Evolutionary conservation across 164 flowering plant species (phyloP).

Genomic region (Magnolia sinica): DNA sequence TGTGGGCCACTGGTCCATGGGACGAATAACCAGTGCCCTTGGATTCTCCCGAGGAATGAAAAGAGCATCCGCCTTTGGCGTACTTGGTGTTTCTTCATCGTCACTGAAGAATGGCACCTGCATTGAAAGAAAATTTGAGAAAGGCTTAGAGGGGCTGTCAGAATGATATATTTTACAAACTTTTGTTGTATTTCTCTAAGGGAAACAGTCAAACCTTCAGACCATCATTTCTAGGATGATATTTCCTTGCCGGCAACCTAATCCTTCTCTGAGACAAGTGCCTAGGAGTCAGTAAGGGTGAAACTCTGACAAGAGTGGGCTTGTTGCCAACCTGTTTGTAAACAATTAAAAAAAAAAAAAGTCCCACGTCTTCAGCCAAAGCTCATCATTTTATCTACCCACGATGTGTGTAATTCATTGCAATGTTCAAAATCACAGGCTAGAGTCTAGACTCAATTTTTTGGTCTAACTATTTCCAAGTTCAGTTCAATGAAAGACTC

Average conservation of each 20-base stretch:
- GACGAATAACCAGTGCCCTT: constrained; percentile 76
- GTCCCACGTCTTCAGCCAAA: neutral
- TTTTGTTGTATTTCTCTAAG: neutral
- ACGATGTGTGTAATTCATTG: neutral
- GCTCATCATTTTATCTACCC: neutral
- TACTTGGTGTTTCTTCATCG: constrained; percentile 76
- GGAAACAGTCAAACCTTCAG: constrained; percentile 32
- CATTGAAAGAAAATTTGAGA: neutral
- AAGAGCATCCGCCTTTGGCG: constrained; percentile 98
- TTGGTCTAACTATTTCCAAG: neutral
- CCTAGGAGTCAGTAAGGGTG: constrained; percentile 81
- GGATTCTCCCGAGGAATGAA: constrained; percentile 96
- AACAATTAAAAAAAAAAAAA: neutral
- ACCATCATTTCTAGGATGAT: constrained; percentile 65
- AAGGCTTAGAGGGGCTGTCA: neutral
- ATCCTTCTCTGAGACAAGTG: constrained; percentile 73
- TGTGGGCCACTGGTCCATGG: constrained; percentile 61
- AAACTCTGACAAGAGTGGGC: constrained; percentile 73
- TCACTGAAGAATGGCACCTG: constrained; percentile 28
- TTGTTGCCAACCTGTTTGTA: constrained; percentile 66
- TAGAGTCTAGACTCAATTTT: neutral
- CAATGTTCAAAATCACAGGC: neutral
- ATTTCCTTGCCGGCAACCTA: constrained; percentile 75
- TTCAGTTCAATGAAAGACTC: neutral
- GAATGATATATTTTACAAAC: neutral